A percentile compares a stretch with the other conserved stretches of the same genome.
These are phyloP conservation scores for Umbellularia californica DNA, from an alignment of 164 flowering plant species.

Conservation along the genomic window DNA sequence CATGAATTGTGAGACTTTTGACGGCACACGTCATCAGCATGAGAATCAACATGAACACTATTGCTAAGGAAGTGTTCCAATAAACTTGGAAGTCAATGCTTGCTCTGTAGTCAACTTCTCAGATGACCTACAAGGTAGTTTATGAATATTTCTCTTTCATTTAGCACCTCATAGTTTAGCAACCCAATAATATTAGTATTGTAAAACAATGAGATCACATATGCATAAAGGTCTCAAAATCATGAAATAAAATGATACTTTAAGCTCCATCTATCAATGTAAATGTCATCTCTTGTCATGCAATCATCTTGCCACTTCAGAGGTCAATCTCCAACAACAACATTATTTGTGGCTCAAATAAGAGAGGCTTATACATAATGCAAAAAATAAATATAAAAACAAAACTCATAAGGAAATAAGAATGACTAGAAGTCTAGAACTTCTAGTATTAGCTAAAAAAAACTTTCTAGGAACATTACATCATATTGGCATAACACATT, in stretches of 20 bases:
- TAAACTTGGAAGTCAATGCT: constrained; percentile 29
- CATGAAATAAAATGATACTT: too few relatives aligned
- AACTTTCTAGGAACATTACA: background rate
- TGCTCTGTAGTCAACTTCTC: constrained; percentile 21
- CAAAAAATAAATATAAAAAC: too few relatives aligned
- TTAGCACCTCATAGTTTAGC: too few relatives aligned
- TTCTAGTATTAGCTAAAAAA: background rate
- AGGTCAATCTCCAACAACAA: background rate
- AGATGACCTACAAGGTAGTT: background rate
- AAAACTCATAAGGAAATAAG: background rate
- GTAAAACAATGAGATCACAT: background rate
- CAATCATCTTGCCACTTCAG: background rate
- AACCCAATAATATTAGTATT: background rate
- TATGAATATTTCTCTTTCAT: background rate
- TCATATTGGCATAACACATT: background rate
- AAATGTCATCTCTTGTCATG: background rate
- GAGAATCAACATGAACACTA: background rate
- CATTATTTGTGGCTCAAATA: background rate
- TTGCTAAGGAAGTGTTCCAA: background rate
- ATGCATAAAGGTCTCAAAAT: background rate
- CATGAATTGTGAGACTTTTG: background rate
- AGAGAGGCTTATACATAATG: background rate
- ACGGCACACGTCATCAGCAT: background rate
- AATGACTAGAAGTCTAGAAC: background rate
- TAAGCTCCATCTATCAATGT: background rate